Conservation (phyloP, 2,329 filamentous ascomycete genomes). For the Diaporthe australafricana region DNA sequence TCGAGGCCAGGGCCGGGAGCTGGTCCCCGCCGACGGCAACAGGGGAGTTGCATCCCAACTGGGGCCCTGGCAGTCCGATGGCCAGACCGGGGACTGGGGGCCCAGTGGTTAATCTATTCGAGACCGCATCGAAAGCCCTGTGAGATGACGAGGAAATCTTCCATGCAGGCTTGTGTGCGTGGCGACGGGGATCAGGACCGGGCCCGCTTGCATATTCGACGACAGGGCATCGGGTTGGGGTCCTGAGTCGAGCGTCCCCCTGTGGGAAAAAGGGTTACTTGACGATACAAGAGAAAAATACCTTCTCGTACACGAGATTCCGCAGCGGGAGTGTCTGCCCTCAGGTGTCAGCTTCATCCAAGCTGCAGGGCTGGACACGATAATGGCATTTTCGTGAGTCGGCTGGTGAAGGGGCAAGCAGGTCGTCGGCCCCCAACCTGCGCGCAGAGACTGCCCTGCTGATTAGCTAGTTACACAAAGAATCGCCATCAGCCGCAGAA, state of each 20-base stretch:
- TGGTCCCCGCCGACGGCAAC: slow-evolving; percentile 25
- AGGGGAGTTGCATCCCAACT: slow-evolving; percentile 21
- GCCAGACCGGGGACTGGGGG: slow-evolving; percentile 17
- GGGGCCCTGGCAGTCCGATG: slow-evolving; percentile 11
- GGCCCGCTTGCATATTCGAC: slow-evolving; percentile 24
- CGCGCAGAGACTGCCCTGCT: not conserved
- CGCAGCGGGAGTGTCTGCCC: not conserved
- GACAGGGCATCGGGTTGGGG: not conserved
- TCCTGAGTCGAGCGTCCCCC: slow-evolving; percentile 9
- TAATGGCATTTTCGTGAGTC: slow-evolving; percentile 9
- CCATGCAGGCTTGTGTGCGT: slow-evolving; percentile 17
- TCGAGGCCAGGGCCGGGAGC: slow-evolving; percentile 26
- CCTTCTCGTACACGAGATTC: not conserved
- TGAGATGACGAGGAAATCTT: slow-evolving; percentile 26
- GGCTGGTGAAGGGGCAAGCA: not conserved
- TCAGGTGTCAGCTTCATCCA: not conserved
- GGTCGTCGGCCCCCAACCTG: not conserved
- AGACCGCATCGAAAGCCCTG: slow-evolving; percentile 24
- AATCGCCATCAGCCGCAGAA: slow-evolving; percentile 8
- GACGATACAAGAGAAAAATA: not conserved
- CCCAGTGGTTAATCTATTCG: slow-evolving; percentile 12
- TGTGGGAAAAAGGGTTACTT: slow-evolving; percentile 5
- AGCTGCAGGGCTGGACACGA: slow-evolving; percentile 15
- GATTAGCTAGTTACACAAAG: not conserved
- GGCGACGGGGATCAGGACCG: slow-evolving; percentile 26